A percentile compares a stretch with the other conserved stretches of the same genome.
Conservation (phyloP, 805 yeast genomes). For the Cyberlindnera maritima region DNA sequence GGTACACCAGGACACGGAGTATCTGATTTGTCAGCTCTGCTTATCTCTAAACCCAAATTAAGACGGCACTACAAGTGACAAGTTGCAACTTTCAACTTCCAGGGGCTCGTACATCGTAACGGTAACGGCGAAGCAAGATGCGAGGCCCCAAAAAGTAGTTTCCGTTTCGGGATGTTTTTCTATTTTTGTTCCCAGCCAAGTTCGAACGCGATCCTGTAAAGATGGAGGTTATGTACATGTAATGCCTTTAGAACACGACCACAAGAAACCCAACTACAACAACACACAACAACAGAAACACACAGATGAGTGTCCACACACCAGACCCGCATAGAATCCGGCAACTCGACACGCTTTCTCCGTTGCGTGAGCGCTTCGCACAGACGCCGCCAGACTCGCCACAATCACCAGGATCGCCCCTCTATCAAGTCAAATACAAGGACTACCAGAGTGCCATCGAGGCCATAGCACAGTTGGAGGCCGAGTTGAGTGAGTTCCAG, state of each 20-base stretch:
- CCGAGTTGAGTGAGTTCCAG: slow-evolving; percentile 42
- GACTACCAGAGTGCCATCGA: slow-evolving; percentile 31
- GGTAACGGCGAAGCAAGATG: too few species aligned
- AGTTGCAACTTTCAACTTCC: too few species aligned
- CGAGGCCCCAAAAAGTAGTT: too few species aligned
- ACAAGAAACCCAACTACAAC: not conserved
- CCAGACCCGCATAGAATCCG: slow-evolving; percentile 4
- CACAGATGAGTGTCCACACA: slow-evolving; percentile 1
- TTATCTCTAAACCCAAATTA: too few species aligned
- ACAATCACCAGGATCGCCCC: slow-evolving; percentile 14
- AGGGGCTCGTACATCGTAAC: too few species aligned
- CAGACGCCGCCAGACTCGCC: slow-evolving; percentile 8
- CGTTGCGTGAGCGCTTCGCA: slow-evolving; percentile 7
- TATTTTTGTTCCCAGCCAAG: too few species aligned
- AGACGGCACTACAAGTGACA: too few species aligned
- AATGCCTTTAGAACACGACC: not conserved
- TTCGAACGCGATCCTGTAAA: too few species aligned
- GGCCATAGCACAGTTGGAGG: slow-evolving; percentile 39
- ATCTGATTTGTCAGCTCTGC: too few species aligned
- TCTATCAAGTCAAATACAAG: slow-evolving; percentile 24
- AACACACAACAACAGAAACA: not conserved
- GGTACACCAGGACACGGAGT: too few species aligned
- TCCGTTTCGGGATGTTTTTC: too few species aligned
- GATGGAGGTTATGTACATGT: too few species aligned
- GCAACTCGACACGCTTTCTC: slow-evolving; percentile 4